Conservation (phyloP, 148 eudicot genomes). For the Camellia lanceoleosa region DNA sequence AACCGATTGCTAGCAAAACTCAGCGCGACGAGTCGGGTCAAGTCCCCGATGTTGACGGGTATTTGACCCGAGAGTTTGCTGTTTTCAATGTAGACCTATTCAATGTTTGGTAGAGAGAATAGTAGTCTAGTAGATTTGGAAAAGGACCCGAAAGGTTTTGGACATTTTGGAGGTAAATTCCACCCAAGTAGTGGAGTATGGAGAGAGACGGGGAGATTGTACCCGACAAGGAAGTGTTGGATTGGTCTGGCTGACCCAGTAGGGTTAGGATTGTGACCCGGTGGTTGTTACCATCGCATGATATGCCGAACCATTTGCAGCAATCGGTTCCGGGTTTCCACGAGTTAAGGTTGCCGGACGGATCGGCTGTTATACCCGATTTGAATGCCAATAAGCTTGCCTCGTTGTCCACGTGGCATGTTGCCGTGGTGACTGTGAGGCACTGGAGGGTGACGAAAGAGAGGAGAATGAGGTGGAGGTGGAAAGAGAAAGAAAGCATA, state of each 20-base stretch:
- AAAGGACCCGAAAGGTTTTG: constrained; percentile 37
- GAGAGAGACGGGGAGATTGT: constrained; percentile 41
- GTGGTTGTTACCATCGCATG: constrained; percentile 19
- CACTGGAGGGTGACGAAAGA: constrained; percentile 1
- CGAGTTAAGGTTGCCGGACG: constrained; percentile 29
- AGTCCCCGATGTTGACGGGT: constrained; percentile 30
- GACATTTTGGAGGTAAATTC: constrained; percentile 26
- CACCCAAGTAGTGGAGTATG: constrained; percentile 23
- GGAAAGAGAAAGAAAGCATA: constrained; percentile 11
- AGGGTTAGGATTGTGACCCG: constrained; percentile 36
- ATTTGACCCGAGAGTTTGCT: constrained; percentile 40
- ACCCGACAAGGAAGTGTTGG: constrained; percentile 33
- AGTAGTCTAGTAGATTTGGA: constrained; percentile 24
- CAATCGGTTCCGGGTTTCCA: constrained; percentile 50
- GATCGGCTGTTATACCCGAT: constrained; percentile 37
- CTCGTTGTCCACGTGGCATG: constrained; percentile 38
- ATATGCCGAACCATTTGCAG: constrained; percentile 40
- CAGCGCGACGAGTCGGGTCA: constrained; percentile 27
- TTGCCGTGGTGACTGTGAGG: constrained; percentile 23
- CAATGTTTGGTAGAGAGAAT: constrained; percentile 22
- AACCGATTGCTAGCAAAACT: constrained; percentile 34
- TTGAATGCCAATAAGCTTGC: constrained; percentile 43
- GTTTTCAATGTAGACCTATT: constrained; percentile 35
- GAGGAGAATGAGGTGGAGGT: constrained; percentile 12
- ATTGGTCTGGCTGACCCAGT: constrained; percentile 19